phyloP scores from a whole-genome alignment of 2,329 filamentous ascomycete genomes.

The Fusarium oxysporum region DNA sequence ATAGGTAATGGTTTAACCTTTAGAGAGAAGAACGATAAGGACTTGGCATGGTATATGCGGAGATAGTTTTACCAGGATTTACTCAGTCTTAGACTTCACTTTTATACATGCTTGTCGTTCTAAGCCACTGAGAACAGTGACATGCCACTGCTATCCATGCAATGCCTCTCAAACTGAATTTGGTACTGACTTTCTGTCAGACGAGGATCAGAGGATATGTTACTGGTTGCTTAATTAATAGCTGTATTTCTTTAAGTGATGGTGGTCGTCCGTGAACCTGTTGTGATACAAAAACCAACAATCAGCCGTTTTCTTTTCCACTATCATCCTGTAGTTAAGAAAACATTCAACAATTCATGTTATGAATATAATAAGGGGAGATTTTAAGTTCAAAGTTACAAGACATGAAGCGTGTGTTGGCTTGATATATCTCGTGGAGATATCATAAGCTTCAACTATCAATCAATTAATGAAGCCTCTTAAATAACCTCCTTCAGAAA shows the following conservation, averaged over 20 bases:
- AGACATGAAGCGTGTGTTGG: too few relatives aligned
- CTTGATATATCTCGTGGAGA: too few relatives aligned
- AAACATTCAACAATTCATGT: rapidly evolving
- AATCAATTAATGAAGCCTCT: too few relatives aligned
- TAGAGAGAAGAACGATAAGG: background rate
- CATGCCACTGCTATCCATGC: background rate
- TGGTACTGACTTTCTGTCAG: too few relatives aligned
- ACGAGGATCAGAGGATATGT: too few relatives aligned
- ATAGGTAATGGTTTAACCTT: background rate
- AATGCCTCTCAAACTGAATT: rapidly evolving
- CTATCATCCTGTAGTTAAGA: background rate
- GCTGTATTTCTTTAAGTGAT: too few relatives aligned
- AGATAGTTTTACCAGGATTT: background rate
- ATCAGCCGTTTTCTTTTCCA: background rate
- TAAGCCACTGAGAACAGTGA: rapidly evolving
- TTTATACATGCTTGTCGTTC: background rate
- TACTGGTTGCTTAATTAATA: too few relatives aligned
- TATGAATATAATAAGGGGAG: background rate
- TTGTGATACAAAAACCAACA: background rate
- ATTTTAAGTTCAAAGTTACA: rapidly evolving
- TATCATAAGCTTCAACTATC: too few relatives aligned
- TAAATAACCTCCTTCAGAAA: background rate
- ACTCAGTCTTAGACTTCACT: too few relatives aligned
- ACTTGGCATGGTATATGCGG: background rate
- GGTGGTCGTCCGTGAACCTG: too few relatives aligned